Conservation (phyloP, 441 rosid genomes). For the Corymbia calophylla region DNA sequence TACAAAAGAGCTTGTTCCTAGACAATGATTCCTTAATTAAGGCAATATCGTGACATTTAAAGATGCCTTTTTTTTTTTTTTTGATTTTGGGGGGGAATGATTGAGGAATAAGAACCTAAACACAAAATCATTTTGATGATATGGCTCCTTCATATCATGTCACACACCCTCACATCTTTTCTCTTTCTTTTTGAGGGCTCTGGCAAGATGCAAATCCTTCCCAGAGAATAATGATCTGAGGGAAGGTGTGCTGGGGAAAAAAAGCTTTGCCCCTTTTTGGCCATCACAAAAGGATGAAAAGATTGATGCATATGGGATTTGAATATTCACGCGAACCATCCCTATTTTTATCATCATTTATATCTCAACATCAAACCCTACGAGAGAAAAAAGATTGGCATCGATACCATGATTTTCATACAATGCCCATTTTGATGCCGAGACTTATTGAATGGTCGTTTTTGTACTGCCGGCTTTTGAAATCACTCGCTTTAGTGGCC, state of each 20-base stretch:
- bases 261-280: constrained; percentile 20
- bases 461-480: not conserved
- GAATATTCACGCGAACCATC: constrained; percentile 13
- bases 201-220: constrained; percentile 20
- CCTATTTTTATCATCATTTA: not conserved
- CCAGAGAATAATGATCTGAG: constrained; percentile 7
- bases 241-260: not conserved
- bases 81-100: constrained; percentile 19
- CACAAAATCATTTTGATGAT: constrained; percentile 12
- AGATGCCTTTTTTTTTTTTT: not conserved
- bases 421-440: fast-evolving
- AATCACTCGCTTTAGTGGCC: not conserved
- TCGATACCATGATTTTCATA: not conserved
- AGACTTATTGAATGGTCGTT: not conserved
- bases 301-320: constrained; percentile 3
- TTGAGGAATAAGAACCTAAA: constrained; percentile 31
- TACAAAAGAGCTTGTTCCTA: not conserved
- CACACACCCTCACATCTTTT: not conserved
- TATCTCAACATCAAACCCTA: not conserved
- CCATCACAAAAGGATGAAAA: not conserved
- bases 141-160: constrained; percentile 2
- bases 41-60: not conserved
- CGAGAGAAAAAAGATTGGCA: fast-evolving
- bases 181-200: not conserved
- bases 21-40: not conserved